Conservation (phyloP, 176 grass and related monocot genomes). For the Raddia guianensis region DNA sequence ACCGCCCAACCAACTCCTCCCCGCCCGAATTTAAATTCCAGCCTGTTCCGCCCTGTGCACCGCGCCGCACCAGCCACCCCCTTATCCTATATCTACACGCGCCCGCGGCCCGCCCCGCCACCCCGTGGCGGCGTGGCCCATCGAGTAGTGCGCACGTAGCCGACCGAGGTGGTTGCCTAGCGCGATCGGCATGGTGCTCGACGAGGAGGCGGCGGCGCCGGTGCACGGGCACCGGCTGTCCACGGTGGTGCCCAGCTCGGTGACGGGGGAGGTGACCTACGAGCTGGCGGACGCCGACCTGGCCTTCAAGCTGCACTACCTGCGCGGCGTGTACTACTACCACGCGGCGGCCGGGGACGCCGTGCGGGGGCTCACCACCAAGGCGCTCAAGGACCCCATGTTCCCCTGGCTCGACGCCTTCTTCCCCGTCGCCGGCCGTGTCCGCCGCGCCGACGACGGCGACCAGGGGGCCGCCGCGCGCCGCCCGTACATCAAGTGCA, state of each 20-base stretch:
- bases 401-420: conserved; percentile 71
- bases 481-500: conserved; percentile 77
- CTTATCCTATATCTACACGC: neutral
- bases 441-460: conserved; percentile 45
- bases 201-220: conserved; percentile 11
- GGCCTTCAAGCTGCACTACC: conserved; percentile 82
- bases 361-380: conserved; percentile 38
- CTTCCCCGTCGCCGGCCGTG: conserved; percentile 66
- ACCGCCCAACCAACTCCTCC: conserved; percentile 20
- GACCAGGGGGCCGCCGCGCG: conserved; percentile 1
- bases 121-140: neutral
- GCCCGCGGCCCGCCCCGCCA: neutral
- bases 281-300: conserved; percentile 53
- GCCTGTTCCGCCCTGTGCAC: neutral
- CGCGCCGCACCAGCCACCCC: too few relatives aligned
- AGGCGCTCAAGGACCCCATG: conserved; percentile 79
- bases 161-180: neutral
- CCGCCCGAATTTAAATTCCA: conserved; percentile 18
- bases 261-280: conserved; percentile 70
- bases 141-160: too few relatives aligned
- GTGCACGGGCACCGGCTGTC: conserved; percentile 75
- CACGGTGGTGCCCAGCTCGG: conserved; percentile 77
- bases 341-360: conserved; percentile 28
- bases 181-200: conserved; percentile 44
- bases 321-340: conserved; percentile 79